Conservation (phyloP, 192 early-diverging fungal genomes). For the Oehlia diaphana region DNA sequence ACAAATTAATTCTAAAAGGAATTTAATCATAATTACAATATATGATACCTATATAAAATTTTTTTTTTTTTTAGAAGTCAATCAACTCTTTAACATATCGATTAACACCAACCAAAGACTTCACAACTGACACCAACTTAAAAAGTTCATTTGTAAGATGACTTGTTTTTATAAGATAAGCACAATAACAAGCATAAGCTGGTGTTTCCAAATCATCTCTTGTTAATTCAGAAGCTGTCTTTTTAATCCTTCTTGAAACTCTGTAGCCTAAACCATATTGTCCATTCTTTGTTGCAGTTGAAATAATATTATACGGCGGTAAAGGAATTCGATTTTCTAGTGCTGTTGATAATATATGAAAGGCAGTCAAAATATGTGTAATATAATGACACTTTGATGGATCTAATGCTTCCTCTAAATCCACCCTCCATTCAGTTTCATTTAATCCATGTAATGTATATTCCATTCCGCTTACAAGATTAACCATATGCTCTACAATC, state of each 20-base stretch:
- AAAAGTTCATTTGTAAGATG: constrained; percentile 40
- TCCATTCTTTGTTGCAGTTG: constrained; percentile 25
- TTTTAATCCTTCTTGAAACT: neutral
- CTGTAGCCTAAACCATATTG: constrained; percentile 2
- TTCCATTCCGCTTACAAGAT: constrained; percentile 38
- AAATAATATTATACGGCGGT: constrained; percentile 37
- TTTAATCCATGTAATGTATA: constrained; percentile 30
- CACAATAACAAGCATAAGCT: constrained; percentile 38
- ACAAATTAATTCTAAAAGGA: too few species aligned
- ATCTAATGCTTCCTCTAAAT: constrained; percentile 23
- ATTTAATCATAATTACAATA: too few species aligned
- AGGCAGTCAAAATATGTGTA: constrained; percentile 34
- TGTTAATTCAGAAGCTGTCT: constrained; percentile 23
- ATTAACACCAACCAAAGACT: constrained; percentile 38
- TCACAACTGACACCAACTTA: constrained; percentile 31
- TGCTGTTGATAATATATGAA: constrained; percentile 39
- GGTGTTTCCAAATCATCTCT: constrained; percentile 22
- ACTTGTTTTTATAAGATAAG: constrained; percentile 43
- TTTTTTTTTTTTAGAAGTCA: neutral
- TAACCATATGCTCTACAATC: constrained; percentile 38
- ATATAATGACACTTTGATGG: constrained; percentile 23
- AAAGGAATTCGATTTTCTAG: constrained; percentile 35
- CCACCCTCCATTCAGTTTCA: constrained; percentile 31
- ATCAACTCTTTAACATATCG: constrained; percentile 28
- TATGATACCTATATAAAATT: too few species aligned